Evolutionary conservation across 2,329 filamentous ascomycete genomes (phyloP), one percentile per base, ranked within the genome.

Genomic region (Samsoniella hepiali): DNA sequence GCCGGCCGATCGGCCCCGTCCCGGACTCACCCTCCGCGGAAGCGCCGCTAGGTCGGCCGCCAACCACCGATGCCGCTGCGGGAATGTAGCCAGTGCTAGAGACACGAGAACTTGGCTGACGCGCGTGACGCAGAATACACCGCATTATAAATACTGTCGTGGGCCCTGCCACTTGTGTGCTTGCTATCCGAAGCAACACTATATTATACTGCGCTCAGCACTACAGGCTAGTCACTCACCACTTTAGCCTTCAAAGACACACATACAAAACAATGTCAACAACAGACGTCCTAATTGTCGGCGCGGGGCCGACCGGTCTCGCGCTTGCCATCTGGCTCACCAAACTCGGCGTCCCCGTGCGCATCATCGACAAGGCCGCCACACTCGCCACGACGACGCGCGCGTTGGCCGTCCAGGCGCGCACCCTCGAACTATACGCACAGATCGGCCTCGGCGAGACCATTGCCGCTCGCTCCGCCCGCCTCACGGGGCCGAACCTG

Each of bases 281-380:
- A 29, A 56, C 57, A 11, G 57, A 51, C 11, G 63, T 64, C 27
- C 34, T 64, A 2, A 61, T 64, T 36, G 63, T 64, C 38, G 63
- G 63, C 42, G 63, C 63, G 3, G 63, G 63, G 4, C 63, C 63
- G 40, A 64, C 63, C 10, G 63, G 63, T 5, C 58, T 64, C 6
- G 63, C 40, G 1, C 58, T 64, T 9, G 63, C 63, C n/a, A 38
- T 61, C 4, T 64, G 63, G 63, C 63, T 64, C 51, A 61, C 63
- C 1, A 64, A 64, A 32, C 63, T 54, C 40, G 32, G 38, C 51
- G 27, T 64, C 44, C 9, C 29, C 1, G 51, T 64, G 17, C 63
- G 63, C 57, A 64, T 64, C 32, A 57, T 64, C 29, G 58, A 64
- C 58, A 51, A 57, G 31, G 57, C 57, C 17, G 22, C 51, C 8